Conservation (phyloP, 2,329 filamentous ascomycete genomes). For the Podosphaera fusca region DNA sequence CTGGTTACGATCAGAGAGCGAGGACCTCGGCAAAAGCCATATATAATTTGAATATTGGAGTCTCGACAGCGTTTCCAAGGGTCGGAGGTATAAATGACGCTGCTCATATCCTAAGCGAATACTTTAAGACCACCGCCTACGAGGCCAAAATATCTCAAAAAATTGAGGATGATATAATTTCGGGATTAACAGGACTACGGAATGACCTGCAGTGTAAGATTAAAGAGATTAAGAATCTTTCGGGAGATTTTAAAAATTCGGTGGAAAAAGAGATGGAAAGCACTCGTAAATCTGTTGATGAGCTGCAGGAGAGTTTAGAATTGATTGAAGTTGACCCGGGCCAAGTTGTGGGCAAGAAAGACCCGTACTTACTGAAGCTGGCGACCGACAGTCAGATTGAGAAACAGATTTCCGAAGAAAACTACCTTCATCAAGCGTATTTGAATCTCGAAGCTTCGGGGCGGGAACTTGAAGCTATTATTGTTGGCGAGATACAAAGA, state of each 20-base stretch:
- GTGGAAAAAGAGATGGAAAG: conserved; percentile 85
- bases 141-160: conserved; percentile 78
- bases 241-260: conserved; percentile 88
- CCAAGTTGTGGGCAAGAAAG: conserved; percentile 59
- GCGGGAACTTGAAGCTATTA: conserved; percentile 83
- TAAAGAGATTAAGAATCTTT: conserved; percentile 88
- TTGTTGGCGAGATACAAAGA: conserved; percentile 94
- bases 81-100: conserved; percentile 78
- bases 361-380: conserved; percentile 72
- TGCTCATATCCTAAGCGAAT: conserved; percentile 53
- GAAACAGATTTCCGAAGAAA: conserved; percentile 86
- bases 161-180: conserved; percentile 77
- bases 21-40: conserved; percentile 67
- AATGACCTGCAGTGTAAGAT: conserved; percentile 88
- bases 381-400: conserved; percentile 78
- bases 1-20: conserved; percentile 63
- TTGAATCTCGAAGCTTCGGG: conserved; percentile 86
- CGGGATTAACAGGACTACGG: conserved; percentile 62
- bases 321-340: conserved; percentile 58
- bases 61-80: conserved; percentile 53
- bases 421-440: conserved; percentile 86
- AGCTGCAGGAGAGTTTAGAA: conserved; percentile 61
- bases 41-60: conserved; percentile 54
- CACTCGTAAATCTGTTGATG: conserved; percentile 56
- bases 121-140: conserved; percentile 56